Percentiles rank a stretch among this genome's conserved stretches.
Evolutionary conservation across 1,284 basidiomycete species (phyloP).

Genomic region (Trichosporon coremiiforme): DNA sequence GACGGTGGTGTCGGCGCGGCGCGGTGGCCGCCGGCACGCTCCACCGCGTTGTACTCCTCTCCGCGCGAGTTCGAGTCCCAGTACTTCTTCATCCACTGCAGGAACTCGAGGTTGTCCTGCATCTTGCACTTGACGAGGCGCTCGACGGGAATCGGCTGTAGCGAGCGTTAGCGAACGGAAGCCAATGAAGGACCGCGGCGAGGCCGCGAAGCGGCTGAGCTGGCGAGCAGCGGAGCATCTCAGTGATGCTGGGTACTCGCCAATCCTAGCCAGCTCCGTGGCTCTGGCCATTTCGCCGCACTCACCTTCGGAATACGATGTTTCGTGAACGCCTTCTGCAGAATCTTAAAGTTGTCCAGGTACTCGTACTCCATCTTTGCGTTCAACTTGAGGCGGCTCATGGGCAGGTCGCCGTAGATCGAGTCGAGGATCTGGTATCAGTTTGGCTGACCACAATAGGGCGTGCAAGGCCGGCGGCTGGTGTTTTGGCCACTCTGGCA

Average conservation of each 20-base stretch:
- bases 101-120: conserved; percentile 99
- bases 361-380: conserved; percentile 96
- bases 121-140: conserved; percentile 94
- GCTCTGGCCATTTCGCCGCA: too few relatives aligned
- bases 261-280: too few relatives aligned
- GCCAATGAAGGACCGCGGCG: too few relatives aligned
- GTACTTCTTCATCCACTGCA: conserved; percentile 95
- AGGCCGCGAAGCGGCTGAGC: too few relatives aligned
- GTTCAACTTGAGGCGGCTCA: conserved; percentile 86
- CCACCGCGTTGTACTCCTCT: conserved; percentile 84
- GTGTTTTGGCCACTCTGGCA: too few relatives aligned
- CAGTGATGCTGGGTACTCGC: too few relatives aligned
- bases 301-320: conserved; percentile 91
- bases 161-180: too few relatives aligned
- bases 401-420: conserved; percentile 85
- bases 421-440: conserved; percentile 74
- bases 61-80: conserved; percentile 94
- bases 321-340: conserved; percentile 83
- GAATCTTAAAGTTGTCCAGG: conserved; percentile 89
- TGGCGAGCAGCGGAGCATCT: too few relatives aligned
- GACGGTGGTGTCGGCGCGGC: conserved; percentile 14
- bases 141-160: conserved; percentile 95
- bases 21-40: conserved; percentile 39
- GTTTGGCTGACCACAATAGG: too few relatives aligned
- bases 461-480: too few relatives aligned